Evolutionary conservation across 2,329 filamentous ascomycete genomes (phyloP).

Genomic region (Aspergillus unguis): DNA sequence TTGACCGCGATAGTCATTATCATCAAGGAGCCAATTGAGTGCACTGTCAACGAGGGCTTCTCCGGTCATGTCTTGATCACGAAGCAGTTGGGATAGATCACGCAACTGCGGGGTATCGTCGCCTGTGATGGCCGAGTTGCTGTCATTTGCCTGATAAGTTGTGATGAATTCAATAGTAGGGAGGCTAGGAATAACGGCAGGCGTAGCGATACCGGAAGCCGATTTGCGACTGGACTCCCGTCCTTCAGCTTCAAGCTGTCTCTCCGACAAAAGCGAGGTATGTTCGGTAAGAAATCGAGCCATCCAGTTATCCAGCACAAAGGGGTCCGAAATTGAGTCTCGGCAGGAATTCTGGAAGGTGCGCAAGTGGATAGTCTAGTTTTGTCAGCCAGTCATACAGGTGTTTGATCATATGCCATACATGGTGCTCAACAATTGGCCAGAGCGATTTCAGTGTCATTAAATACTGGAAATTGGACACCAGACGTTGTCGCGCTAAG

Average conservation of each 20-base stretch:
- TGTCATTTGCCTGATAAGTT: background rate
- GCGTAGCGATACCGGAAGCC: background rate
- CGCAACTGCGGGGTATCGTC: background rate
- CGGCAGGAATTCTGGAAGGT: slow-evolving; percentile 21
- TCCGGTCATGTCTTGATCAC: slow-evolving; percentile 15
- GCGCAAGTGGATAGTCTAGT: slow-evolving; percentile 19
- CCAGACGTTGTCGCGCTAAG: slow-evolving; percentile 15
- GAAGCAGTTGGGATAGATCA: slow-evolving; percentile 12
- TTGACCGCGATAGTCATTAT: background rate
- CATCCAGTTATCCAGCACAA: slow-evolving; percentile 24
- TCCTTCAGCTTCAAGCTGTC: slow-evolving; percentile 4
- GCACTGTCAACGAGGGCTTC: slow-evolving; percentile 20
- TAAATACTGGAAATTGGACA: slow-evolving; percentile 22
- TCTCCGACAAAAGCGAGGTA: slow-evolving; percentile 16
- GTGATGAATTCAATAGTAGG: slow-evolving; percentile 2
- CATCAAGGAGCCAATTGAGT: slow-evolving; percentile 20
- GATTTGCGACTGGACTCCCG: background rate
- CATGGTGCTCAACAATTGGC: slow-evolving; percentile 20
- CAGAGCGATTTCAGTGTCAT: slow-evolving; percentile 21
- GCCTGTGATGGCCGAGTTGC: background rate
- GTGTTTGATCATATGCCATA: slow-evolving; percentile 1
- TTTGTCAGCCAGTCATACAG: background rate
- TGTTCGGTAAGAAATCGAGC: slow-evolving; percentile 24
- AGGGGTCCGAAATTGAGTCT: slow-evolving; percentile 19
- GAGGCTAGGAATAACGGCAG: background rate